Evolutionary conservation across 1,139 yeast species (phyloP), one percentile per base, ranked within the genome.

Genomic region (Eremothecium gossypii): DNA sequence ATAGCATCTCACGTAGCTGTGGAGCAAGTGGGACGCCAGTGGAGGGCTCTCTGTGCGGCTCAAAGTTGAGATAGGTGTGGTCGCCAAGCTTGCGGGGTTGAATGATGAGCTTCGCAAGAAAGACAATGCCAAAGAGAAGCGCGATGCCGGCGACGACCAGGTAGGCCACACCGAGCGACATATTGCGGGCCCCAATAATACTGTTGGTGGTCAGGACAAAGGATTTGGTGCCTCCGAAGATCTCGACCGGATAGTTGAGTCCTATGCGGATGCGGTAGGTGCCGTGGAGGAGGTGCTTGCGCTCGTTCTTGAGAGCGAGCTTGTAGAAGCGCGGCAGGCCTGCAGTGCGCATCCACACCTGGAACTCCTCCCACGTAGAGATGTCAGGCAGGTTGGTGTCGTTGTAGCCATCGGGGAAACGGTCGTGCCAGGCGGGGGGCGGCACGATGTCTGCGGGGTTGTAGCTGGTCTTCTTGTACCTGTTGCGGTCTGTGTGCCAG

Each of bases 271-370:
- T 70, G 58, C 77, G 77, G 62, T 91, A 91, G 4, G 72, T 71
- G 14, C 98, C 98, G 5, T 69, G 64, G 6, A 64, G 58, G 54
- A 91, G 65, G 2, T 67, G 61, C 29, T 76, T 76, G 36, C 79
- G 61, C 60, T 86, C 94, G 60, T 89, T 89, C 58, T 95, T 77
- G 50, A 79, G 69, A 3, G 83, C 86, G 58, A 91, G 68, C 63
- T 87, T 87, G 56, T 84, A 77, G 59, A 93, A 91, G 27, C 78
- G 78, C 8, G 97, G 81, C 48, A 93, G 71, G 1, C 91, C 97
- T 3, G 96, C 82, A 2, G 97, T 81, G 55, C 87, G 79, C 96
- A 91, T 89, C 99, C 99, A 91, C 61, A 89, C 91, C 65, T 91
- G 97, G 60, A 91, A 79, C 55, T 85, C 86, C 47, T 71, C 76